These are phyloP conservation scores for Cystobasidium ongulense DNA, from an alignment of 768 basidiomycete species.

Conservation along the genomic window DNA sequence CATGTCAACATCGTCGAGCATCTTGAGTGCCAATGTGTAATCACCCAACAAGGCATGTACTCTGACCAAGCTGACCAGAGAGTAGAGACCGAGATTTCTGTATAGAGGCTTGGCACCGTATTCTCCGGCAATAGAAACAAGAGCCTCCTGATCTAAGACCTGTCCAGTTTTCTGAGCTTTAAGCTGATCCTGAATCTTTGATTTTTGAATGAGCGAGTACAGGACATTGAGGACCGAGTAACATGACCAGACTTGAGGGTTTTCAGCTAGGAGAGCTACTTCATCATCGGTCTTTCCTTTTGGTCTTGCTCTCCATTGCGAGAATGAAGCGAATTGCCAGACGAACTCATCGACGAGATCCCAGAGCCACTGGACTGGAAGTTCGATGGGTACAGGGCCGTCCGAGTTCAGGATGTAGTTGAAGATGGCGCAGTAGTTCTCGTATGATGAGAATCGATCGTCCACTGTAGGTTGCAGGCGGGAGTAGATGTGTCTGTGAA, in stretches of 20 bases:
- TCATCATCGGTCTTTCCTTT: conserved; percentile 86
- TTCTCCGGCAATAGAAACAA: conserved; percentile 73
- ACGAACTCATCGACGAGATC: conserved; percentile 96
- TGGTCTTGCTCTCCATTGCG: conserved; percentile 52
- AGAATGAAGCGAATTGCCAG: conserved; percentile 96
- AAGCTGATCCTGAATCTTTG: conserved; percentile 87
- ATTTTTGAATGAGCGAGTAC: conserved; percentile 97
- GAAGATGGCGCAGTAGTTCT: conserved; percentile 96
- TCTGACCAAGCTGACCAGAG: conserved; percentile 83
- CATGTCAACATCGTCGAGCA: conserved; percentile 88
- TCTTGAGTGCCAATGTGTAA: conserved; percentile 85
- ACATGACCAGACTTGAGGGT: conserved; percentile 67
- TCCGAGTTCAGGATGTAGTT: conserved; percentile 96
- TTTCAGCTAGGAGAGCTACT: conserved; percentile 65
- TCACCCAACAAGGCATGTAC: conserved; percentile 95
- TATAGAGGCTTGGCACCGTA: conserved; percentile 85
- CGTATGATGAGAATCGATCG: conserved; percentile 91
- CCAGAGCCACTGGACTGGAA: conserved; percentile 98
- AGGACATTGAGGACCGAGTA: conserved; percentile 97
- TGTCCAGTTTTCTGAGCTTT: conserved; percentile 70
- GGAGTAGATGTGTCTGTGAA: conserved; percentile 69
- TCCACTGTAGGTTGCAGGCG: conserved; percentile 89
- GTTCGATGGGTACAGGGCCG: conserved; percentile 80
- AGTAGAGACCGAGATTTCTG: conserved; percentile 93
- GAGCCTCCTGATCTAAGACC: conserved; percentile 40